These are phyloP conservation scores for Apiotrichum porosum DNA, from an alignment of 1,284 basidiomycete species.

Conservation along the genomic window DNA sequence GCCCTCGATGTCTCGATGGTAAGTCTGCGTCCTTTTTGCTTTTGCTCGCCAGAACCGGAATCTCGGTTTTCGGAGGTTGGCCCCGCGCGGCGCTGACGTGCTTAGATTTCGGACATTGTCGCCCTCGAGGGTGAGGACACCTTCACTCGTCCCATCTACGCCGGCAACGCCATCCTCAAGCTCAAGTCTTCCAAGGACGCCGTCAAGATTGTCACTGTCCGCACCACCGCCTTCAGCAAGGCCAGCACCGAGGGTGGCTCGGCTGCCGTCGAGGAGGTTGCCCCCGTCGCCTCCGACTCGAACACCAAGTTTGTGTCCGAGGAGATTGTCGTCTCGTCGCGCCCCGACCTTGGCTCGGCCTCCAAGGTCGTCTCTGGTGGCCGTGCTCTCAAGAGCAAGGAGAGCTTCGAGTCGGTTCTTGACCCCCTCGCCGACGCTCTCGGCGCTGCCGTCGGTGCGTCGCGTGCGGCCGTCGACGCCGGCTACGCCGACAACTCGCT, in stretches of 20 bases:
- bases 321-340: constrained; percentile 80
- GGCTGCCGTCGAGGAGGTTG: constrained; percentile 60
- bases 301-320: constrained; percentile 76
- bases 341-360: constrained; percentile 88
- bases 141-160: constrained; percentile 93
- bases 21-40: too few species aligned
- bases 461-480: constrained; percentile 94
- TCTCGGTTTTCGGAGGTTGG: too few species aligned
- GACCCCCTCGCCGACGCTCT: constrained; percentile 91
- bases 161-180: constrained; percentile 94
- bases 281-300: constrained; percentile 58
- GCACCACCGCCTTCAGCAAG: constrained; percentile 87
- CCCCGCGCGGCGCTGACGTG: too few species aligned
- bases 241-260: constrained; percentile 55
- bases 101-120: constrained; percentile 80
- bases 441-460: constrained; percentile 94
- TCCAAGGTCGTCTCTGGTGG: constrained; percentile 90
- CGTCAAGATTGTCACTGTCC: constrained; percentile 92
- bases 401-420: constrained; percentile 81
- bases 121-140: constrained; percentile 71
- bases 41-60: not conserved
- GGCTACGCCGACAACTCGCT: constrained; percentile 97
- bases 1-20: constrained; percentile 68
- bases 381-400: constrained; percentile 88
- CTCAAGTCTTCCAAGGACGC: constrained; percentile 66